Base-by-base conservation (phyloP, 1,139 yeast genomes). In the Citeromyces siamensis region DNA sequence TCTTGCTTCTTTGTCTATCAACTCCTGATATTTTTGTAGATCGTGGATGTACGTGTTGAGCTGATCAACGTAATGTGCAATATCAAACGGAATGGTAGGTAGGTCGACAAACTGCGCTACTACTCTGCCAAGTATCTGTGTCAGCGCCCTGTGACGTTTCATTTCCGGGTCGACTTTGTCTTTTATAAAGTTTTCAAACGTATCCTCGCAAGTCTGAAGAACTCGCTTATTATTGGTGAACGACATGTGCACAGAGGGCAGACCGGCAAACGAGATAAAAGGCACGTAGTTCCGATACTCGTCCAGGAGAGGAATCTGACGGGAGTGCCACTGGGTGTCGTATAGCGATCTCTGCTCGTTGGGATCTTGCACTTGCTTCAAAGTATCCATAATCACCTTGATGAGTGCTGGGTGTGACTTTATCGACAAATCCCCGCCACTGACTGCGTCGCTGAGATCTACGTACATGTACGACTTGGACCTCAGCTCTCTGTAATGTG, bases 11-110 rank as follows among this genome's bases (percentile, higher is more conserved):
- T 49, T 45, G 5, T 45, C 46, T 20, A 52, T 40, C 5, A 41
- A 41, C 17, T 43, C 43, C 26, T 37, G 37, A 44, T 67, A 70
- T 4, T 51, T 49, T 41, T 66, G 65, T 36, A 85, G 56, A 39
- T 76, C 81, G 14, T 60, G 55, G 13, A 66, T 51, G 44, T 69
- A 70, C 1, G 54, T 49, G 19, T 59, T 60, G 32, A 85, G 45
- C 12, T 60, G 58, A 2, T 59, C 52, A 2, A 73, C 72, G 42
- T 75, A 66, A 6, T 64, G 62, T 2, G 53, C 54, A 29, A 83
- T 56, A 49, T 79, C 73, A 47, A 70, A 80, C 2, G 95, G 95
- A 12, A 88, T 62, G 32, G 84, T 55, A 2, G 96, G 94, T 32
- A 67, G 71, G 48, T 88, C 95, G 0, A 76, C 69, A 13, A 82